Evolutionary conservation across 2,329 filamentous ascomycete species (phyloP).

Genomic region (Trichoderma sp.): DNA sequence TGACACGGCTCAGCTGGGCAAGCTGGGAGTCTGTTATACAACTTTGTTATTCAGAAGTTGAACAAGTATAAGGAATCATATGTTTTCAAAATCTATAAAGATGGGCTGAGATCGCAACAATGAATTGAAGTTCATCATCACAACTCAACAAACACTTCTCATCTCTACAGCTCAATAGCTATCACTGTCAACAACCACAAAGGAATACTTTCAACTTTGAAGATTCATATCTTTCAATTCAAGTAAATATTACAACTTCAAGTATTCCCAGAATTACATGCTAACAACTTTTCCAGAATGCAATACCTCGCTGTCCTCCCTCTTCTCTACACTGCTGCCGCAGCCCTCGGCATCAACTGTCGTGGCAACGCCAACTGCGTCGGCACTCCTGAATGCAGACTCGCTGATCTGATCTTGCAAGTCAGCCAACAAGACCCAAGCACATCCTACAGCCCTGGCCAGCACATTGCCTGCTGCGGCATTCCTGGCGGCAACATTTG

Average conservation of each 20-base stretch:
- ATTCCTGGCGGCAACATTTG: constrained; percentile 18
- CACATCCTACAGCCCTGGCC: background rate
- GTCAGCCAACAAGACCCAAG: constrained; percentile 14
- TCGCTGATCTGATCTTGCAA: constrained; percentile 19
- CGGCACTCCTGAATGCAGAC: constrained; percentile 14
- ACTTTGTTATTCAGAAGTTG: background rate
- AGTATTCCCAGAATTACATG: background rate
- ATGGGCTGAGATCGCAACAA: background rate
- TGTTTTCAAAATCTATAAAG: background rate
- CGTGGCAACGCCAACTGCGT: constrained; percentile 18
- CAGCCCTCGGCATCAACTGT: constrained; percentile 20
- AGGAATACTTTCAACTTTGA: background rate
- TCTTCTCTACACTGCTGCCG: background rate
- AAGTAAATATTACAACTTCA: background rate
- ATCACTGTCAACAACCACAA: background rate
- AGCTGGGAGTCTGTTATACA: background rate
- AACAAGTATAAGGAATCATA: background rate
- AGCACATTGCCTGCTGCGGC: constrained; percentile 21
- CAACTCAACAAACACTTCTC: background rate
- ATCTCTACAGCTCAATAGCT: background rate
- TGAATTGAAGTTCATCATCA: background rate
- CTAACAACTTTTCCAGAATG: background rate
- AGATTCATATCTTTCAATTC: background rate
- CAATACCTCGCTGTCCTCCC: constrained; percentile 5
- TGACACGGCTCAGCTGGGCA: background rate